Evolutionary conservation across 345 rosid species (phyloP), one percentile per base, ranked within the genome.

Genomic region (Dovyalis caffra): DNA sequence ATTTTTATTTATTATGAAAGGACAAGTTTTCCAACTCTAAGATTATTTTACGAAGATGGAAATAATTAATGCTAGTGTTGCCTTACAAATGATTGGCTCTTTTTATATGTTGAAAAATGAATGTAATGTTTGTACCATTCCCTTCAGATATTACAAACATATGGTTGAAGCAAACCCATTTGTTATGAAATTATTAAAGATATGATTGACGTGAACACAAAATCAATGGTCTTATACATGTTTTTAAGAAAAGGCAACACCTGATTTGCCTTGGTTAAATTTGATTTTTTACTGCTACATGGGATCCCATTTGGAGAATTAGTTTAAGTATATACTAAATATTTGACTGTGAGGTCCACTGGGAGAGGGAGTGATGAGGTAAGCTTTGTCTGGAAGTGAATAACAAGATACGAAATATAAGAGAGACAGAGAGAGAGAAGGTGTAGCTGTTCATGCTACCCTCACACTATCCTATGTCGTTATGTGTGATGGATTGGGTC

Each of bases 401-500:
- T 70, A 65, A 34, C 69, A 73, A 79, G 83, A 80, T 79, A 66
- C 74, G 81, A 82, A 76, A 67, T 28, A 8, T 34, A 66, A 71
- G 77, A 73, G 82, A 51, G 75, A n/a, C 5, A 81, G 67, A 74
- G 78, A 64, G 82, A 70, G 80, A 76, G 83, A 79, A 64, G 64
- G 79, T 69, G 72, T 26, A 81, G 87, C 79, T 83, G 87, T 77
- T 88, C 88, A 87, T 83, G 85, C 89, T 79, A 85, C 80, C 77
- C 85, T 88, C 89, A 81, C 88, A 86, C 86, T 86, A 83, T 83
- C 72, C 87, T 53, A 76, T 86, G 94, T 87, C 92, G 86, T 82
- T 83, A 49, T 86, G 82, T 64, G 83, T 76, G 76, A 62, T 87
- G 92, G 87, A 85, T 90, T 87, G 94, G 92, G 92, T 88, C 94